Conservation (phyloP, 1,139 yeast genomes). For the Geotrichum klebahnii region DNA sequence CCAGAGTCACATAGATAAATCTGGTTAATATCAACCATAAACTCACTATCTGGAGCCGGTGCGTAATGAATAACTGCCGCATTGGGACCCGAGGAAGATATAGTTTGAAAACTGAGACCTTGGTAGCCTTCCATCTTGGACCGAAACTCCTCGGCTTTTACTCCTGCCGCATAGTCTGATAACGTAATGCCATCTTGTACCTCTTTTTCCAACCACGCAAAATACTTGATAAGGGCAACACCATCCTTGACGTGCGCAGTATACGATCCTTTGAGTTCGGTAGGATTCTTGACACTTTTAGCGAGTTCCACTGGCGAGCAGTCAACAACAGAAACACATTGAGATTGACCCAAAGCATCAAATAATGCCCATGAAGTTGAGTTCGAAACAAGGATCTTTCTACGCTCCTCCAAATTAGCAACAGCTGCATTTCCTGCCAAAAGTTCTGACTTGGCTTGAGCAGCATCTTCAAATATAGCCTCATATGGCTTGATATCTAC, state of each 20-base stretch:
- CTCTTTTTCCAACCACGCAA: conserved; percentile 80
- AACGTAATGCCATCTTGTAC: conserved; percentile 52
- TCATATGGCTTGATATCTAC: conserved; percentile 39
- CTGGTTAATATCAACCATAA: conserved; percentile 68
- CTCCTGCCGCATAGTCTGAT: conserved; percentile 78
- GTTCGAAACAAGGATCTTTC: conserved; percentile 56
- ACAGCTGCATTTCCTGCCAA: conserved; percentile 23
- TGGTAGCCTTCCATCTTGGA: conserved; percentile 51
- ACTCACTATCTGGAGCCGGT: conserved; percentile 59
- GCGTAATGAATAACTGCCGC: conserved; percentile 91
- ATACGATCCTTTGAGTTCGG: conserved; percentile 72
- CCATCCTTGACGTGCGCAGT: conserved; percentile 85
- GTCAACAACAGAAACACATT: conserved; percentile 50
- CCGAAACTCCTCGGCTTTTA: conserved; percentile 60
- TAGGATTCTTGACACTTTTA: conserved; percentile 71
- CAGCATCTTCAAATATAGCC: conserved; percentile 37
- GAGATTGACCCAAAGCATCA: conserved; percentile 47
- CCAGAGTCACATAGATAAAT: conserved; percentile 90
- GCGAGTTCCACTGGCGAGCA: conserved; percentile 54
- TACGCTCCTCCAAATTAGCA: conserved; percentile 18
- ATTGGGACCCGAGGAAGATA: conserved; percentile 88
- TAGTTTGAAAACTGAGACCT: conserved; percentile 88
- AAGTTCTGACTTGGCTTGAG: conserved; percentile 40
- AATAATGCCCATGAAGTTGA: conserved; percentile 80
- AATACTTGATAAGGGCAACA: conserved; percentile 68